Percentiles rank a stretch among this genome's conserved stretches.
These are phyloP conservation scores for Lippia alba DNA, from an alignment of 305 asterid species.

Conservation along the genomic window DNA sequence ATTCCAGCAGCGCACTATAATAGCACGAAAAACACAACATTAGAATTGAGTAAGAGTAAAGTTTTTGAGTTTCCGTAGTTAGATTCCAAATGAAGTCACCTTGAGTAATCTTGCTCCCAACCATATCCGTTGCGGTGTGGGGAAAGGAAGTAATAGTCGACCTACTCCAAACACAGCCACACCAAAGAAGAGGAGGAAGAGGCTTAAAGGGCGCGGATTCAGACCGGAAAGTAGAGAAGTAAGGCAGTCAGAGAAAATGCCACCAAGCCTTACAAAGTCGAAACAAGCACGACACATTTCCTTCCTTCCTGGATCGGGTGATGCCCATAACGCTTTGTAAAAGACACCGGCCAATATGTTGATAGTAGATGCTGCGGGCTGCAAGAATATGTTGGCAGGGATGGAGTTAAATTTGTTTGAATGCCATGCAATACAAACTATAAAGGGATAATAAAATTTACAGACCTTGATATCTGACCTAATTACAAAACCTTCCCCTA, in stretches of 20 bases:
- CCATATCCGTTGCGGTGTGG: conserved; percentile 62
- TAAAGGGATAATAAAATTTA: no score
- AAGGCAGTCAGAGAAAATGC: conserved; percentile 65
- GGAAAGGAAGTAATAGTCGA: conserved; percentile 67
- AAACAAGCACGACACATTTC: conserved; percentile 83
- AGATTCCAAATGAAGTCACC: conserved; percentile 41
- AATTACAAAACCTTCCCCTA: no score
- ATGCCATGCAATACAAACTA: no score
- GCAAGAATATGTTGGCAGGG: conserved; percentile 31
- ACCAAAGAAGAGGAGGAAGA: conserved; percentile 74
- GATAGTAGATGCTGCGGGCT: conserved; percentile 87
- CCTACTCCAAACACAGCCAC: conserved; percentile 80
- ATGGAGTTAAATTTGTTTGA: not conserved
- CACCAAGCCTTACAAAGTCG: conserved; percentile 76
- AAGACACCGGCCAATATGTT: conserved; percentile 83
- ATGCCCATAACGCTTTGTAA: conserved; percentile 73
- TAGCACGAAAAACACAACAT: not conserved
- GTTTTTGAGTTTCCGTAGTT: not conserved
- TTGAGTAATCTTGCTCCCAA: conserved; percentile 63
- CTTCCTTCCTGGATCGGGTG: conserved; percentile 74
- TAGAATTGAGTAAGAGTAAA: not conserved
- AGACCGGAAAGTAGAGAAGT: conserved; percentile 71
- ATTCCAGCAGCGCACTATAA: conserved; percentile 74
- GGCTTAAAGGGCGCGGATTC: conserved; percentile 71
- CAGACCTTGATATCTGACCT: no score